Evolutionary conservation across 192 early-diverging fungal genomes (phyloP).

Genomic region (Podila epigama): DNA sequence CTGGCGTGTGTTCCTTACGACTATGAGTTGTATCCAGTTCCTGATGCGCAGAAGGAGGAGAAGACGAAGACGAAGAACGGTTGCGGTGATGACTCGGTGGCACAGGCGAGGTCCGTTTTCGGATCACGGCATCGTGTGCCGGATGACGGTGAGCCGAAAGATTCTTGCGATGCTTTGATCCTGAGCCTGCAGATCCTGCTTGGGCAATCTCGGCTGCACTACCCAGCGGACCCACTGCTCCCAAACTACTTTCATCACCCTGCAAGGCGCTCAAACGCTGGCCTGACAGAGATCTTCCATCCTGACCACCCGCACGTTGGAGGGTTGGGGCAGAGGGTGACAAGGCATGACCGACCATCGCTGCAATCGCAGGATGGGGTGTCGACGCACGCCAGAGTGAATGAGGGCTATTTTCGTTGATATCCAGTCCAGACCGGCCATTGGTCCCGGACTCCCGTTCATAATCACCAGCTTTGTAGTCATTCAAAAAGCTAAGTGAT

Average conservation of each 20-base stretch:
- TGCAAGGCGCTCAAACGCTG: slow-evolving; percentile 1
- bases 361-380: slow-evolving; percentile 43
- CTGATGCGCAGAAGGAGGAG: slow-evolving; percentile 1
- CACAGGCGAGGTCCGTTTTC: slow-evolving; percentile 21
- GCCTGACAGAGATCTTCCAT: not conserved
- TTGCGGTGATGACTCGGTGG: not conserved
- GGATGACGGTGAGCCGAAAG: slow-evolving; percentile 25
- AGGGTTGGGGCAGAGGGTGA: slow-evolving; percentile 26
- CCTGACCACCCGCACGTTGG: slow-evolving; percentile 14
- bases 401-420: slow-evolving; percentile 1
- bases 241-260: slow-evolving; percentile 16
- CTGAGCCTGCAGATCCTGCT: too few species aligned
- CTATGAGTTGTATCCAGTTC: slow-evolving; percentile 8
- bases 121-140: slow-evolving; percentile 37
- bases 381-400: slow-evolving; percentile 39
- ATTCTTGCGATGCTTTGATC: slow-evolving; percentile 17
- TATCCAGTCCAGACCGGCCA: not conserved
- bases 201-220: slow-evolving; percentile 5
- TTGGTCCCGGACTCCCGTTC: slow-evolving; percentile 8
- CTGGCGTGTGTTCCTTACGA: not conserved
- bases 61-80: slow-evolving; percentile 16
- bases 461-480: slow-evolving; percentile 23
- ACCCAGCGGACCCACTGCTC: not conserved
- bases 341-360: slow-evolving; percentile 41
- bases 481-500: slow-evolving; percentile 42